A percentile compares a stretch with the other conserved stretches of the same genome.
Evolutionary conservation across 805 yeast genomes (phyloP).

Genomic region (Grigorovia humatica): DNA sequence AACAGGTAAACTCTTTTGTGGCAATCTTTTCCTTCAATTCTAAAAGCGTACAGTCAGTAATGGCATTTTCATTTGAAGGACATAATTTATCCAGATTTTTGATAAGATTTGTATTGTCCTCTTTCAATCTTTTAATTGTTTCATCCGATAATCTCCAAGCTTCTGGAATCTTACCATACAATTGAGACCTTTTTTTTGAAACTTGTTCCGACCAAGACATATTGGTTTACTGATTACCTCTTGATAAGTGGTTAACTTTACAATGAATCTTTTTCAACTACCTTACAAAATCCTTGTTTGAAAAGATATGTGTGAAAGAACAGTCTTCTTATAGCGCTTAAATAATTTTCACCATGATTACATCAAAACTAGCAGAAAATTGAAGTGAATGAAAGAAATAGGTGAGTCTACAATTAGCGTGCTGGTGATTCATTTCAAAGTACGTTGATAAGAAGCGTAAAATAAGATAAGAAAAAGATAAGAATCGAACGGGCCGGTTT

Average conservation of each 20-base stretch:
- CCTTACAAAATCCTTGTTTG: too few species aligned
- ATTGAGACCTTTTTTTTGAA: conserved; percentile 7
- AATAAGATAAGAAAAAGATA: too few species aligned
- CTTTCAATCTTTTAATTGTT: conserved; percentile 4
- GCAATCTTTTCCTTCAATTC: conserved; percentile 6
- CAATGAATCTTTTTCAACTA: too few species aligned
- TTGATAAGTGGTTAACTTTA: background rate
- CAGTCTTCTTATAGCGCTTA: too few species aligned
- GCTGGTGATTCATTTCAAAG: too few species aligned
- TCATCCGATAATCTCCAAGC: conserved; percentile 12
- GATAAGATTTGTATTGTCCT: conserved; percentile 8
- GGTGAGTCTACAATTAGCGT: too few species aligned
- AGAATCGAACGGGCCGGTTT: too few species aligned
- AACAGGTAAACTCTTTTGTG: conserved; percentile 4
- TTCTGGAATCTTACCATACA: conserved; percentile 10
- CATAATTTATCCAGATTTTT: conserved; percentile 9
- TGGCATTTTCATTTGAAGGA: conserved; percentile 9
- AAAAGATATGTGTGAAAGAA: too few species aligned
- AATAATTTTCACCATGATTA: too few species aligned
- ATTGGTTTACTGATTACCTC: background rate
- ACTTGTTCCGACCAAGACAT: conserved; percentile 12
- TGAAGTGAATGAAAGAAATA: too few species aligned
- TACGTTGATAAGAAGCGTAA: too few species aligned
- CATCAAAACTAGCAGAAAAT: too few species aligned
- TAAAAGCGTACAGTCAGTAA: conserved; percentile 12